phyloP scores from a whole-genome alignment of 768 basidiomycete genomes.

The Dacryopinax spathularia region DNA sequence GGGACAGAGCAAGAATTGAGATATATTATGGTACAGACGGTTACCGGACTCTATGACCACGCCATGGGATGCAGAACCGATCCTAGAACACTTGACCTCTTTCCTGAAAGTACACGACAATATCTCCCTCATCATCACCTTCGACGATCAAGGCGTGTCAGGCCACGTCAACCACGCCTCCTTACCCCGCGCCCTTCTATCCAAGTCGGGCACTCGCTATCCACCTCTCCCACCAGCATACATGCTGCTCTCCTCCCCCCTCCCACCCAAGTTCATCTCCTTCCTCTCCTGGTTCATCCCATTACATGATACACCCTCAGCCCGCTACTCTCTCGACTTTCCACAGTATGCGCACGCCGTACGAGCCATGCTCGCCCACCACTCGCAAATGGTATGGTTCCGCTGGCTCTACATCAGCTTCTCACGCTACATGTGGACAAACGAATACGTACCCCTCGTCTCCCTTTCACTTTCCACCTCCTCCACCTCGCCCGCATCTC shows the following conservation, averaged over 20 bases:
- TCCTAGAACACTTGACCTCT: slow-evolving; percentile 43
- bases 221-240: slow-evolving; percentile 28
- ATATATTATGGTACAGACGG: slow-evolving; percentile 28
- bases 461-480: neutral
- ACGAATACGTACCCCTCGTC: slow-evolving; percentile 42
- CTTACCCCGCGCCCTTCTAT: slow-evolving; percentile 27
- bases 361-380: slow-evolving; percentile 56
- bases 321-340: slow-evolving; percentile 11
- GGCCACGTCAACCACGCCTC: slow-evolving; percentile 76
- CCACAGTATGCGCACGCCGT: slow-evolving; percentile 28
- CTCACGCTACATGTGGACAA: slow-evolving; percentile 88
- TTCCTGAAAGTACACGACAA: slow-evolving; percentile 49
- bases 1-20: neutral
- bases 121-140: slow-evolving; percentile 65
- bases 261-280: slow-evolving; percentile 38
- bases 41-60: slow-evolving; percentile 62
- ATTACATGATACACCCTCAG: slow-evolving; percentile 4
- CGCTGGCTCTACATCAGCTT: slow-evolving; percentile 68
- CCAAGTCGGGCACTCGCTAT: slow-evolving; percentile 9
- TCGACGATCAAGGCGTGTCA: slow-evolving; percentile 66
- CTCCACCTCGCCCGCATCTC: neutral
- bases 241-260: slow-evolving; percentile 44
- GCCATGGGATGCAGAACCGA: slow-evolving; percentile 45
- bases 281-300: slow-evolving; percentile 7
- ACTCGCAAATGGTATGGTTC: slow-evolving; percentile 76